Conservation (phyloP, 768 basidiomycete genomes). For the Fibroporia radiculosa region DNA sequence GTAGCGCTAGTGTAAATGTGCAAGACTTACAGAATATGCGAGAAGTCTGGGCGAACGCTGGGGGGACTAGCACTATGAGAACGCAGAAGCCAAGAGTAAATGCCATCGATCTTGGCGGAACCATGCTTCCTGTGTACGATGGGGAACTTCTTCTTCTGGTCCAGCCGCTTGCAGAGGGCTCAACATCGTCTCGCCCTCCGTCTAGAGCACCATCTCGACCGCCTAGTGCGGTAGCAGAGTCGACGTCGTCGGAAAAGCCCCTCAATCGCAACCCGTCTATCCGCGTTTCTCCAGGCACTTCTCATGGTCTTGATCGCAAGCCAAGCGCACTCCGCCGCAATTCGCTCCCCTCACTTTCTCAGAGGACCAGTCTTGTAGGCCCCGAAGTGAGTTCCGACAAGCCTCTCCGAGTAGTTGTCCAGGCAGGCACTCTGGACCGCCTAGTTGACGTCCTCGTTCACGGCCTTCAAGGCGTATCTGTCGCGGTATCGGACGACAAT, state of each 20-base stretch:
- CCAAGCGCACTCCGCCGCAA: conserved; percentile 65
- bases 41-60: conserved; percentile 38
- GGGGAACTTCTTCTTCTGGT: conserved; percentile 71
- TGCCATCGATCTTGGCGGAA: conserved; percentile 45
- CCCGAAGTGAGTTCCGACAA: conserved; percentile 62
- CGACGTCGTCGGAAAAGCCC: conserved; percentile 29
- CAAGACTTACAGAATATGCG: conserved; percentile 57
- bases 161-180: conserved; percentile 37
- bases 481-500: conserved; percentile 80
- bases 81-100: conserved; percentile 10
- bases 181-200: conserved; percentile 41
- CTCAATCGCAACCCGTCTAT: conserved; percentile 64
- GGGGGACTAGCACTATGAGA: conserved; percentile 10
- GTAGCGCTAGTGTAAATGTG: conserved; percentile 39
- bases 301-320: conserved; percentile 65
- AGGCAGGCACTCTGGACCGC: conserved; percentile 69
- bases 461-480: conserved; percentile 69
- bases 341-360: conserved; percentile 72
- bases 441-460: conserved; percentile 72
- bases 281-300: conserved; percentile 62
- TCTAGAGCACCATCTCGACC: conserved; percentile 65
- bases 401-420: conserved; percentile 67
- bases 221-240: conserved; percentile 51
- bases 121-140: conserved; percentile 63
- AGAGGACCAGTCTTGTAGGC: conserved; percentile 47